phyloP scores from a whole-genome alignment of 225 moss, liverwort and hornwort genomes.

The Takakia lepidozioides region DNA sequence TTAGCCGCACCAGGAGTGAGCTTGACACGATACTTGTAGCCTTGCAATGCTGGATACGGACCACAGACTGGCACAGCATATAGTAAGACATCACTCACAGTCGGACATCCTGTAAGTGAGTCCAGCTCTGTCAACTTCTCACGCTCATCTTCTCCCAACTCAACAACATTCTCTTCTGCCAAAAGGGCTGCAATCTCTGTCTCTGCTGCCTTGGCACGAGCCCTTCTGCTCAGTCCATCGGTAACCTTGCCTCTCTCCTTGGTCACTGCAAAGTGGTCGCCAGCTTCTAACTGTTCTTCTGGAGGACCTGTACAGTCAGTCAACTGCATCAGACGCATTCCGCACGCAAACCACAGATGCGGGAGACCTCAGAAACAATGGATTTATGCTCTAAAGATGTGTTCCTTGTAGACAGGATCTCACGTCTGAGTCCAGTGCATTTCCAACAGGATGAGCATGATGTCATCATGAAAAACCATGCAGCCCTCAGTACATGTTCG shows the following conservation, averaged over 20 bases:
- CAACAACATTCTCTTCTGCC: conserved; percentile 76
- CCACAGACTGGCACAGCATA: conserved; percentile 77
- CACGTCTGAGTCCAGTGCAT: too few relatives aligned
- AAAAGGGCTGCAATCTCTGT: conserved; percentile 73
- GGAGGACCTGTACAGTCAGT: too few relatives aligned
- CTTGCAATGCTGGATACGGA: conserved; percentile 72
- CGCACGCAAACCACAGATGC: too few relatives aligned
- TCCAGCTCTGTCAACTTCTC: conserved; percentile 85
- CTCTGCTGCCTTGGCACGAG: conserved; percentile 65
- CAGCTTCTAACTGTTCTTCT: too few relatives aligned
- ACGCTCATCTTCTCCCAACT: conserved; percentile 66
- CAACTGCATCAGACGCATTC: too few relatives aligned
- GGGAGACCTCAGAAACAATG: too few relatives aligned
- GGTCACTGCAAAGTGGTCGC: conserved; percentile 9
- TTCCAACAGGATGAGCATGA: too few relatives aligned
- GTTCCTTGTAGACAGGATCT: too few relatives aligned
- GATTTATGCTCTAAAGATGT: too few relatives aligned
- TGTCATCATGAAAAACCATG: too few relatives aligned
- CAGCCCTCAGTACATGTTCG: too few relatives aligned
- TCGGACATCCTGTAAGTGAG: conserved; percentile 71
- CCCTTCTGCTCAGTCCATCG: conserved; percentile 54
- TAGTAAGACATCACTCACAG: conserved; percentile 56
- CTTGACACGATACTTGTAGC: conserved; percentile 75
- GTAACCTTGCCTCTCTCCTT: conserved; percentile 25
- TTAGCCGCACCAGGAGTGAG: conserved; percentile 67